Conservation (phyloP, 2,329 filamentous ascomycete species). For the Basipetospora sp. region DNA sequence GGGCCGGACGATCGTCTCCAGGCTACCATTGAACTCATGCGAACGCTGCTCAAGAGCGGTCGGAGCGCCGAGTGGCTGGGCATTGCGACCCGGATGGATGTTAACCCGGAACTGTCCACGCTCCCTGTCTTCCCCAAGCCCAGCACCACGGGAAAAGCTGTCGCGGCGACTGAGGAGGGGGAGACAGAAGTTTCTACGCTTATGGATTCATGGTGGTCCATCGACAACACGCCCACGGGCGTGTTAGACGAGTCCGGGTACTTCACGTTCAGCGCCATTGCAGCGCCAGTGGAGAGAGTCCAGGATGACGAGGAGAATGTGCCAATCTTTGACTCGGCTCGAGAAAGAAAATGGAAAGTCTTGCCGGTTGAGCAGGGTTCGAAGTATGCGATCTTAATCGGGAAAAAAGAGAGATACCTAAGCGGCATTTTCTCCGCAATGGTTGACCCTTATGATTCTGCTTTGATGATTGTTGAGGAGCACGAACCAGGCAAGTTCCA, state of each 20-base stretch:
- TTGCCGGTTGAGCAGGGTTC: not conserved
- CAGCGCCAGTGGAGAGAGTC: not conserved
- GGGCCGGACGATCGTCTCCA: not conserved
- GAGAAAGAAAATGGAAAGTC: not conserved
- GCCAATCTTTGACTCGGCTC: not conserved
- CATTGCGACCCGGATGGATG: conserved; percentile 36
- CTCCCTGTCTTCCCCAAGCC: conserved; percentile 34
- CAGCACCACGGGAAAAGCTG: conserved; percentile 25
- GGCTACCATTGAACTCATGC: conserved; percentile 25
- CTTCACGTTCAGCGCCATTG: not conserved
- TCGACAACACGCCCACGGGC: conserved; percentile 6
- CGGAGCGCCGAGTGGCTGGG: conserved; percentile 38
- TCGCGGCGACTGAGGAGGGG: conserved; percentile 12
- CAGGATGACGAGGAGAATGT: not conserved
- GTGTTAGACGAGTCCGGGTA: conserved; percentile 6
- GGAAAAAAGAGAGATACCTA: not conserved
- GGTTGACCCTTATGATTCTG: not conserved
- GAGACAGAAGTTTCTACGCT: conserved; percentile 1
- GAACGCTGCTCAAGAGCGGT: conserved; percentile 44
- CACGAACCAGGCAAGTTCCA: not conserved
- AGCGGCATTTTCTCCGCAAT: not conserved
- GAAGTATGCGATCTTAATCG: not conserved
- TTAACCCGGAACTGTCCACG: conserved; percentile 38
- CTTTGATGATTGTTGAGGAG: not conserved
- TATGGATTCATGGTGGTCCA: conserved; percentile 7